Conservation (phyloP, 129 eudicot genomes). For the Artemisia annua region DNA sequence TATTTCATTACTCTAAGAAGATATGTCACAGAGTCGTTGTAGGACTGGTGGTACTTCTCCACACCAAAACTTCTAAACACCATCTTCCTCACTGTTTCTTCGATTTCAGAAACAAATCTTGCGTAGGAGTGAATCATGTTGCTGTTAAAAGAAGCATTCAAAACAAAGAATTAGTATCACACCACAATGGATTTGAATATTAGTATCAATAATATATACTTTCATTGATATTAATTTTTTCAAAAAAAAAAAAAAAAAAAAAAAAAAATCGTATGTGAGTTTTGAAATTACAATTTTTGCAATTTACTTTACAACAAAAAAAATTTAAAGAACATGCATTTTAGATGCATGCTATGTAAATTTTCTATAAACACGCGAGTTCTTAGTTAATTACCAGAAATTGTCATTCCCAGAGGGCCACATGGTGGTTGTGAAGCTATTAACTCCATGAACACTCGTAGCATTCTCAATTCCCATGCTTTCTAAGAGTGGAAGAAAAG, state of each 20-base stretch:
- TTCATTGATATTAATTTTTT: no score
- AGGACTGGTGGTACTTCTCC: constrained; percentile 29
- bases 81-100: constrained; percentile 33
- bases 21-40: constrained; percentile 31
- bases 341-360: background rate
- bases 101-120: constrained; percentile 30
- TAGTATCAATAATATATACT: no score
- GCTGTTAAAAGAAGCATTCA: constrained; percentile 27
- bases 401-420: constrained; percentile 63
- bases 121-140: constrained; percentile 34
- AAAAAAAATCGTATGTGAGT: no score
- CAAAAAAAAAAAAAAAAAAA: no score
- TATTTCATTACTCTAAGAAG: constrained; percentile 41
- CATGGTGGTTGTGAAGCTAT: constrained; percentile 43
- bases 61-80: constrained; percentile 44
- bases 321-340: background rate
- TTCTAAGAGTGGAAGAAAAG: constrained; percentile 52
- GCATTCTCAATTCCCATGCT: constrained; percentile 56
- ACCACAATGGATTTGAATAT: background rate
- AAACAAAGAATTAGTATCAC: constrained; percentile 2
- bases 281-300: no score
- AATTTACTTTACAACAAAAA: background rate
- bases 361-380: background rate
- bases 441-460: constrained; percentile 37
- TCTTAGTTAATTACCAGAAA: constrained; percentile 38